phyloP scores from a whole-genome alignment of 2,329 filamentous ascomycete genomes.

The Monosporascus sp. region DNA sequence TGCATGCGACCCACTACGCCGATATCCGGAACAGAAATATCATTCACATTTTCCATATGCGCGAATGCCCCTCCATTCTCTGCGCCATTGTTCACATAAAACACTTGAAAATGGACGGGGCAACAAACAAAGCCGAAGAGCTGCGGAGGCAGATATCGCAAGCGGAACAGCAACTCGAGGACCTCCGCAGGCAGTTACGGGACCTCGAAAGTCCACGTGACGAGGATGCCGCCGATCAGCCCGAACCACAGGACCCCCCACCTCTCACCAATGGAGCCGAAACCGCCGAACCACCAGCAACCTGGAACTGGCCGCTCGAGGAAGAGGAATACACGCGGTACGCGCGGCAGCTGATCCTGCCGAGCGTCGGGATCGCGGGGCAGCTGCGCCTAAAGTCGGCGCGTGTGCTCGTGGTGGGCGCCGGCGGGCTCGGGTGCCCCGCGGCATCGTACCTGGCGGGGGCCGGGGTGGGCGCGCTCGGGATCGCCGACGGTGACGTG shows the following conservation, averaged over 20 bases:
- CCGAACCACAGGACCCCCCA: too few species aligned
- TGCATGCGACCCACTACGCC: not conserved
- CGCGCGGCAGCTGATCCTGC: slow-evolving; percentile 84
- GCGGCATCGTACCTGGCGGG: slow-evolving; percentile 90
- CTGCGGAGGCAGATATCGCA: slow-evolving; percentile 43
- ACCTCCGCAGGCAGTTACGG: slow-evolving; percentile 40
- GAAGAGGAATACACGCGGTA: slow-evolving; percentile 79
- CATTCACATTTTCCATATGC: not conserved
- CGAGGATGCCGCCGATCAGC: not conserved
- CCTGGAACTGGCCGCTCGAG: slow-evolving; percentile 62
- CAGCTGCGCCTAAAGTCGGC: slow-evolving; percentile 69
- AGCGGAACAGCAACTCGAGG: slow-evolving; percentile 42
- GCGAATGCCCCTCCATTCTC: not conserved
- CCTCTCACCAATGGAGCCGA: too few species aligned
- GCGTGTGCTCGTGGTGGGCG: slow-evolving; percentile 75
- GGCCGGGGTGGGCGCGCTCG: slow-evolving; percentile 77
- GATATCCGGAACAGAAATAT: not conserved
- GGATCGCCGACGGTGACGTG: slow-evolving; percentile 79
- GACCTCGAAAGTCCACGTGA: slow-evolving; percentile 29
- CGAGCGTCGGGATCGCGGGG: slow-evolving; percentile 71
- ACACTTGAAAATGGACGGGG: not conserved
- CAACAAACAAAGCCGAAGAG: slow-evolving; percentile 24
- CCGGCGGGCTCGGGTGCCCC: slow-evolving; percentile 86
- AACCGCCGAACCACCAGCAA: not conserved
- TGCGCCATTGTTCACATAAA: not conserved